These are phyloP conservation scores for Fagopyrum tataricum DNA, from an alignment of 148 eudicot species.

Conservation along the genomic window DNA sequence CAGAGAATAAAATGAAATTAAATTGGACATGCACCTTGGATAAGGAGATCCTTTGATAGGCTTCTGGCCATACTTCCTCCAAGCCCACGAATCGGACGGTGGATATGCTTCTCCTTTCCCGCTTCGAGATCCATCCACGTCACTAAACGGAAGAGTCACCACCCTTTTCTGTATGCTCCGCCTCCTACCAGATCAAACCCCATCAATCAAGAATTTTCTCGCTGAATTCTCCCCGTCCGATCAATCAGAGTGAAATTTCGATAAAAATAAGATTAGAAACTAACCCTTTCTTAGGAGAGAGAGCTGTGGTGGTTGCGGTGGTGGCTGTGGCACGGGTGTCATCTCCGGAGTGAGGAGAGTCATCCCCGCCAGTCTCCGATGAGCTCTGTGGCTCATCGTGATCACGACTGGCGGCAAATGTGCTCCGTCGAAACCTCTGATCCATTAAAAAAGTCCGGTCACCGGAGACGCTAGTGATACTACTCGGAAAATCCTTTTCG, in stretches of 20 bases:
- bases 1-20: neutral
- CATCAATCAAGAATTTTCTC: neutral
- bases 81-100: constrained; percentile 72
- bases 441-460: neutral
- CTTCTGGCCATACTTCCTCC: constrained; percentile 76
- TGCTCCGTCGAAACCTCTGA: constrained; percentile 26
- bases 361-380: constrained; percentile 53
- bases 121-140: constrained; percentile 29
- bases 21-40: constrained; percentile 33
- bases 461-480: neutral
- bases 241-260: neutral
- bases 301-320: constrained; percentile 14
- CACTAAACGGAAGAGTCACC: constrained; percentile 41
- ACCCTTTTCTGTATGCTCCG: constrained; percentile 42
- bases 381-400: constrained; percentile 59
- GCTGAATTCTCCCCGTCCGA: neutral
- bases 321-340: constrained; percentile 42
- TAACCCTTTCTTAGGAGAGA: constrained; percentile 64
- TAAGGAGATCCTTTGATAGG: constrained; percentile 73
- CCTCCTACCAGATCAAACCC: constrained; percentile 21
- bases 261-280: neutral
- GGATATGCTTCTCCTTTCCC: constrained; percentile 49
- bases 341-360: constrained; percentile 47
- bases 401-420: constrained; percentile 24
- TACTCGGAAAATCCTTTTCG: neutral